A percentile compares a stretch with the other conserved stretches of the same genome.
phyloP scores from a whole-genome alignment of 75 land plant species.

The Azolla pinnata region DNA sequence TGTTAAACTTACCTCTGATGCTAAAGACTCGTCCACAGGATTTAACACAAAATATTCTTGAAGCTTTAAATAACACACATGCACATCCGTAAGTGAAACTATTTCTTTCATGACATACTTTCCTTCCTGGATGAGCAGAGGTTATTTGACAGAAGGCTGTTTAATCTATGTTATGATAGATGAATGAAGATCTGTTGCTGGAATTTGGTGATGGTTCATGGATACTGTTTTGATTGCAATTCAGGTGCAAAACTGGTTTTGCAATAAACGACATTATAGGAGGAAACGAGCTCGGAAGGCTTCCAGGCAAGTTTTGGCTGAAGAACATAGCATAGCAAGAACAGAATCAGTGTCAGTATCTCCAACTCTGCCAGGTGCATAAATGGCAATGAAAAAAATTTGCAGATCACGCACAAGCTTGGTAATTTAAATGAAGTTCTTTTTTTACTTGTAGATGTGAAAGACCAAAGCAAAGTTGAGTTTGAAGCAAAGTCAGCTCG shows the following conservation, averaged over 20 bases:
- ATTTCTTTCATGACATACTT: too few relatives aligned
- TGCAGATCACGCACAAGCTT: neutral
- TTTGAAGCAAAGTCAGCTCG: slow-evolving; percentile 92
- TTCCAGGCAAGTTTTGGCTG: neutral
- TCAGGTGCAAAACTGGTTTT: slow-evolving; percentile 1
- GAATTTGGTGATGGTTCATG: too few relatives aligned
- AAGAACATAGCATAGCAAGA: neutral
- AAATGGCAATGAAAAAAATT: neutral
- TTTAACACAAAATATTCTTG: too few relatives aligned
- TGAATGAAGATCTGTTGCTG: too few relatives aligned
- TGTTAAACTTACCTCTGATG: too few relatives aligned
- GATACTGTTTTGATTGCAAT: too few relatives aligned
- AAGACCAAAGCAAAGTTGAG: slow-evolving; percentile 32
- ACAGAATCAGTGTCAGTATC: neutral
- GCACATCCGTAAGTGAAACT: too few relatives aligned
- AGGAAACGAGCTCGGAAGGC: slow-evolving; percentile 4
- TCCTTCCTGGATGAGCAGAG: too few relatives aligned
- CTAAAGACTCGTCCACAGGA: too few relatives aligned
- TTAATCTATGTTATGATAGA: too few relatives aligned
- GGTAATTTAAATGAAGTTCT: neutral
- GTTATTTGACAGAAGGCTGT: too few relatives aligned
- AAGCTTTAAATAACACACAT: too few relatives aligned
- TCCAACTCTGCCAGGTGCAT: neutral
- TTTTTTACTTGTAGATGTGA: neutral
- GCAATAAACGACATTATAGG: neutral